A percentile compares a stretch with the other conserved stretches of the same genome.
Conservation (phyloP, 495 filamentous ascomycete species). For the Glutinoglossum americanum region DNA sequence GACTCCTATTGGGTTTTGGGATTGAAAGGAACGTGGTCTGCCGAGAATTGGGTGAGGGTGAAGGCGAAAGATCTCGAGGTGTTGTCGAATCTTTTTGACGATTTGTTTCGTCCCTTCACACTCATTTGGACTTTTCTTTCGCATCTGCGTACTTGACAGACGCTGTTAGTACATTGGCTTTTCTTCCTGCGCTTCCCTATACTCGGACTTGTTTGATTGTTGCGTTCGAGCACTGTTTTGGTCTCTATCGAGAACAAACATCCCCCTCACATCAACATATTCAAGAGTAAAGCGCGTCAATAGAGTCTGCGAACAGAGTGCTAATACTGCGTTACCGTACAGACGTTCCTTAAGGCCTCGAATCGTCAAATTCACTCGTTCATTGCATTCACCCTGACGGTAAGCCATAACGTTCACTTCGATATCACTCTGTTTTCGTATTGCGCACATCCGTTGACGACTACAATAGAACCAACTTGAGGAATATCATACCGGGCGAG, state of each 20-base stretch:
- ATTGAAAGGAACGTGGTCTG: not conserved
- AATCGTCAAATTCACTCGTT: conserved; percentile 4
- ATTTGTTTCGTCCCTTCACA: not conserved
- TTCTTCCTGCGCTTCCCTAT: not conserved
- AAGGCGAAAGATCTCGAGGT: not conserved
- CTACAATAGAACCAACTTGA: not conserved
- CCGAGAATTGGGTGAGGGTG: not conserved
- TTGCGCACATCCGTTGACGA: not conserved
- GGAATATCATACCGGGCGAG: not conserved
- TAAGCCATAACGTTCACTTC: not conserved
- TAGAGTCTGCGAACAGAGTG: not conserved
- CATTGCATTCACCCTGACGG: conserved; percentile 1
- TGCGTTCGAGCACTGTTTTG: not conserved
- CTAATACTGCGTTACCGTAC: not conserved
- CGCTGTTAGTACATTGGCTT: not conserved
- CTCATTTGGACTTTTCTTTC: conserved; percentile 1
- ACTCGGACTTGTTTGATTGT: not conserved
- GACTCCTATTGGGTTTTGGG: not conserved
- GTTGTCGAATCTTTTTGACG: not conserved
- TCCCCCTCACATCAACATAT: too few relatives aligned
- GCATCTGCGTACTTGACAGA: not conserved
- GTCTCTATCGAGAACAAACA: too few relatives aligned
- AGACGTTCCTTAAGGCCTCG: not conserved
- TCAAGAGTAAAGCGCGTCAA: not conserved
- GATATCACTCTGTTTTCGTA: not conserved